Base-by-base conservation (phyloP, 139 green algal species). In the Ettlia oleoabundans region DNA sequence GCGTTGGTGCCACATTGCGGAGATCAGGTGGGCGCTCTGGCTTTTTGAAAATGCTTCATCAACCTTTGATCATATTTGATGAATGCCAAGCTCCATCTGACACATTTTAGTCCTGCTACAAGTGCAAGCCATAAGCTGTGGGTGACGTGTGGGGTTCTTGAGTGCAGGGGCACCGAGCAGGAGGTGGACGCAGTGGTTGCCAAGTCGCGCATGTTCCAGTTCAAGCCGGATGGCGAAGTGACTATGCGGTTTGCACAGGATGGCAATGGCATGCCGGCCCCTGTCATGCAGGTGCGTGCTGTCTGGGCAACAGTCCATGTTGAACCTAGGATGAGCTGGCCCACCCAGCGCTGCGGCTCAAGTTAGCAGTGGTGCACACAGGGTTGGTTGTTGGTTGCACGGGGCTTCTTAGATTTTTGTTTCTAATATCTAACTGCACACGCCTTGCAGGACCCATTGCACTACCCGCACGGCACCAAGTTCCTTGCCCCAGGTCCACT, bases 161-260 rank as follows among this genome's bases (percentile, higher is more conserved):
- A n/a, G 15, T 81, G 42, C 91, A 97, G 92, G 82, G 94, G 93
- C 19, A 93, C 91, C 5, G 65, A 96, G 63, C 75, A 95, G 78
- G 94, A 97, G 89, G 84, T 94, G 51, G 84, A 91, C 22, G 82
- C 89, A 69, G 89, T 98, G 26, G 87, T 98, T 40, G 84, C 89
- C 55, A 89, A 90, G 65, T 89, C 93, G 5, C 89, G 94, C 51
- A 96, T 97, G 93, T 98, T 97, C 86, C 78, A 91, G 66, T 94
- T 89, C 86, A 98, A 98, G 91, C 95, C 95, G 3, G 95, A 97
- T 76, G 95, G 95, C 13, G 94, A 98, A 74, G 95, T 96, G 22
- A 94, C 88, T 0, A 52, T 92, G 61, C 89, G 92, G 30, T 93
- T 93, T 43, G 81, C 89, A 10, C 91, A 95, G 89, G 94, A 97